These are phyloP conservation scores for Lepiota brunneoincarnata DNA, from an alignment of 768 basidiomycete species.

Conservation along the genomic window DNA sequence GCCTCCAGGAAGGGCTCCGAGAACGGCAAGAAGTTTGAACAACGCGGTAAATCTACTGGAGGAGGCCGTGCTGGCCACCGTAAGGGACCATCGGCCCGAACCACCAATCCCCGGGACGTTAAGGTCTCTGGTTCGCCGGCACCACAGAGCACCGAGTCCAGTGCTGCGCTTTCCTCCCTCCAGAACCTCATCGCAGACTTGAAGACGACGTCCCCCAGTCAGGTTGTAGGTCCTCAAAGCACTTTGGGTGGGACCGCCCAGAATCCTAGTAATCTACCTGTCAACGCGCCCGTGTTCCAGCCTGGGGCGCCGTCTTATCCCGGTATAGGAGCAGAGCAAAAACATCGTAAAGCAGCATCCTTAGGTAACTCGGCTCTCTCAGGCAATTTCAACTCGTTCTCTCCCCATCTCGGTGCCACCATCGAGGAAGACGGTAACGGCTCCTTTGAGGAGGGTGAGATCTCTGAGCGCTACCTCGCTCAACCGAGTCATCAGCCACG, in stretches of 20 bases:
- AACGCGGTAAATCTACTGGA: conserved; percentile 29
- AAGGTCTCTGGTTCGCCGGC: conserved; percentile 40
- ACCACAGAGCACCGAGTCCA: conserved; percentile 59
- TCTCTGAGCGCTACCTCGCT: conserved; percentile 53
- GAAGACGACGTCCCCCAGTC: conserved; percentile 77
- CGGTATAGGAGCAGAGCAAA: conserved; percentile 39
- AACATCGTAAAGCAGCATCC: conserved; percentile 82
- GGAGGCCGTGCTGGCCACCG: conserved; percentile 49
- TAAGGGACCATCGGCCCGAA: conserved; percentile 58
- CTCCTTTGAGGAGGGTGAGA: conserved; percentile 77
- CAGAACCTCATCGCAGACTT: conserved; percentile 94
- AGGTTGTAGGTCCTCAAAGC: conserved; percentile 40
- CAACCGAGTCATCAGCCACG: conserved; percentile 64
- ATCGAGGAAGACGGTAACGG: conserved; percentile 78
- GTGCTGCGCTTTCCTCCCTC: conserved; percentile 81
- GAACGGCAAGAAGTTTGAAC: conserved; percentile 51
- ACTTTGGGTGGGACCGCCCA: conserved; percentile 44
- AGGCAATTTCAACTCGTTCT: conserved; percentile 65
- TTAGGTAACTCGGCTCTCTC: conserved; percentile 58
- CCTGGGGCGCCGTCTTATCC: conserved; percentile 47
- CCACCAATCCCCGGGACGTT: conserved; percentile 33
- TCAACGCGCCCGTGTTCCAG: conserved; percentile 73
- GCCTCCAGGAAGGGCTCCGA: conserved; percentile 57
- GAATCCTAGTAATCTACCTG: conserved; percentile 55
- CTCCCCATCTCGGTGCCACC: conserved; percentile 81